Conservation (phyloP, 176 grass and related monocot genomes). For the Ampelocalamus luodianensis region DNA sequence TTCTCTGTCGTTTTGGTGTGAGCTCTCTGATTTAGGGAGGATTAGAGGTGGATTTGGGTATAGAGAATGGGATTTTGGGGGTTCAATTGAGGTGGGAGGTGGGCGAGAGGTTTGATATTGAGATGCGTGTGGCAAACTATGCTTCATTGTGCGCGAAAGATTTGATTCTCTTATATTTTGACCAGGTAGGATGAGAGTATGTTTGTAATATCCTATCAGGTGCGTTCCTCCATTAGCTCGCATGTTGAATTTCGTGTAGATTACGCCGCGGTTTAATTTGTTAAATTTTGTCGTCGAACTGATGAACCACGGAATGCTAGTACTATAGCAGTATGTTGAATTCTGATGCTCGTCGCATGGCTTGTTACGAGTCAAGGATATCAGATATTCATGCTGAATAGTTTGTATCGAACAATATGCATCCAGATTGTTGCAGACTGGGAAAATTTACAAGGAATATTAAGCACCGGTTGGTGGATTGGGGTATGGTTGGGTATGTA, state of each 20-base stretch:
- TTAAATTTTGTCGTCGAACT: not conserved
- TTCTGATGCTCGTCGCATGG: not conserved
- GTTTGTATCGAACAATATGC: not conserved
- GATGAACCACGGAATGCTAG: not conserved
- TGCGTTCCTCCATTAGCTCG: not conserved
- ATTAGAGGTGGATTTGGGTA: not conserved
- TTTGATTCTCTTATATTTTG: conserved; percentile 4
- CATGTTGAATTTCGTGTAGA: not conserved
- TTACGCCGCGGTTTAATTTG: not conserved
- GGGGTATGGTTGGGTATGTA: conserved; percentile 7
- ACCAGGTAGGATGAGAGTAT: not conserved
- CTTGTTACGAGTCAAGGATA: not conserved
- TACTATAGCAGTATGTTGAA: not conserved
- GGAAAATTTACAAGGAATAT: not conserved
- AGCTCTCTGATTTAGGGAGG: not conserved
- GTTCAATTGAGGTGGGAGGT: not conserved
- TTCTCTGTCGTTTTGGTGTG: not conserved
- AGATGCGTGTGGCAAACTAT: not conserved
- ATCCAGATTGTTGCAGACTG: not conserved
- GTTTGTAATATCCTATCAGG: not conserved
- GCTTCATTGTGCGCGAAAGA: not conserved
- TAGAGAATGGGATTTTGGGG: not conserved
- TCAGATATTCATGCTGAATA: not conserved
- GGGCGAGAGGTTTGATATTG: not conserved
- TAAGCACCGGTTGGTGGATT: not conserved